A percentile compares a stretch with the other conserved stretches of the same genome.
Evolutionary conservation across 2,329 filamentous ascomycete species (phyloP).

Genomic region (Arthrinium puccinioides): DNA sequence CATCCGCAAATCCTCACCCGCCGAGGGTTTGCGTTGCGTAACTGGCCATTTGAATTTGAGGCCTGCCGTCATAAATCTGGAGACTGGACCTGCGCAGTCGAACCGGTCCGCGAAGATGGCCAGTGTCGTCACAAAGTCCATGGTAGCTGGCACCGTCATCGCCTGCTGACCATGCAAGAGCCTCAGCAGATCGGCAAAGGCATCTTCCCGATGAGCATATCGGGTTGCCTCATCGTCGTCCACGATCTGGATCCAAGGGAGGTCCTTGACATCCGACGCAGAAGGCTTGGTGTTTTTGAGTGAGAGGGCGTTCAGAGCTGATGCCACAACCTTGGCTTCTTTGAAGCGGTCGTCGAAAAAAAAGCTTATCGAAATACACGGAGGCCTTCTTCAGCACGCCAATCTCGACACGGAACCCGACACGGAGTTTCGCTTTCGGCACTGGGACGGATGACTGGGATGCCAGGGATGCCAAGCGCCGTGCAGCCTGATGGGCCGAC

Average conservation of each 20-base stretch:
- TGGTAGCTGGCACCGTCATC: conserved; percentile 35
- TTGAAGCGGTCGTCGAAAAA: conserved; percentile 56
- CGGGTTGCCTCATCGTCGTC: conserved; percentile 65
- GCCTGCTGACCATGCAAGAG: conserved; percentile 52
- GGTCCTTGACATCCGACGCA: conserved; percentile 38
- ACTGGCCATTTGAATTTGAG: conserved; percentile 49
- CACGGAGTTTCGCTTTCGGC: conserved; percentile 28
- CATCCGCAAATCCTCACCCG: conserved; percentile 29
- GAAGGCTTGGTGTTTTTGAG: conserved; percentile 37
- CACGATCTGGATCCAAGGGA: conserved; percentile 58
- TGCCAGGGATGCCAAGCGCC: conserved; percentile 10
- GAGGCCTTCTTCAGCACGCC: conserved; percentile 52
- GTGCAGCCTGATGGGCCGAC: conserved; percentile 32
- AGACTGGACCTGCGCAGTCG: conserved; percentile 52
- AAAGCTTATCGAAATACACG: conserved; percentile 61
- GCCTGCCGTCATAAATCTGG: conserved; percentile 41
- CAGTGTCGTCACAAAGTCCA: conserved; percentile 59
- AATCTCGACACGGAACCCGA: conserved; percentile 54
- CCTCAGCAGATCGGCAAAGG: conserved; percentile 61
- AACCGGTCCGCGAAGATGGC: conserved; percentile 69
- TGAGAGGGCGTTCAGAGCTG: conserved; percentile 42
- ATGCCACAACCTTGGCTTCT: conserved; percentile 50
- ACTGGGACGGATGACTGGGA: conserved; percentile 18
- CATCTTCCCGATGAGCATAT: conserved; percentile 48
- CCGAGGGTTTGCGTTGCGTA: conserved; percentile 29